phyloP scores from a whole-genome alignment of 441 rosid genomes.

The Capsella rubella region DNA sequence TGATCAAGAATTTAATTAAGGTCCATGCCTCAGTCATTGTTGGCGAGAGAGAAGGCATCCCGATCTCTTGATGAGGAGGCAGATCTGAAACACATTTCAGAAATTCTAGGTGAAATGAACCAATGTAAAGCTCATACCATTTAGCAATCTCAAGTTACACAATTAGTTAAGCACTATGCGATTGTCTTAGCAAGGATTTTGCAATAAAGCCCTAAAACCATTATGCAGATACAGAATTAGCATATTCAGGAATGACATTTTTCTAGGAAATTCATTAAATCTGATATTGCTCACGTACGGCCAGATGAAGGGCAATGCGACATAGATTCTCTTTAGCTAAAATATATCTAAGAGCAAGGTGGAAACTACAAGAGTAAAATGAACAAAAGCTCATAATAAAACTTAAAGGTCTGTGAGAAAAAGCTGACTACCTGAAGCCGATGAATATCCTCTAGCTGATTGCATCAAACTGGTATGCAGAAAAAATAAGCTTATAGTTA shows the following conservation, averaged over 20 bases:
- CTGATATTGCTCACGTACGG: background rate
- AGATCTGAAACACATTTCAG: constrained; percentile 63
- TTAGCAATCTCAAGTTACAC: constrained; percentile 6
- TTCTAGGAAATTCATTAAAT: background rate
- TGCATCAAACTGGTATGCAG: constrained; percentile 56
- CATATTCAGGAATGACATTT: background rate
- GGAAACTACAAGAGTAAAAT: background rate
- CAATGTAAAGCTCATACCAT: background rate
- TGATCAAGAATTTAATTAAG: constrained; percentile 22
- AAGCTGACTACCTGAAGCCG: constrained; percentile 68
- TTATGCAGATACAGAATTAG: background rate
- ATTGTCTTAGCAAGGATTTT: background rate
- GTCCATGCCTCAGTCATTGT: constrained; percentile 93
- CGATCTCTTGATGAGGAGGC: constrained; percentile 96
- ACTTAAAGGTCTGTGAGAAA: constrained; percentile 7
- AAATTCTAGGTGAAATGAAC: constrained; percentile 28
- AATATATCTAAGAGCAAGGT: constrained; percentile 8
- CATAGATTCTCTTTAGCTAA: background rate
- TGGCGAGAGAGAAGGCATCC: constrained; percentile 99
- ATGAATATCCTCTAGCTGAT: constrained; percentile 73
- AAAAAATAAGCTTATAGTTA: constrained; percentile 23
- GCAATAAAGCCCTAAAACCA: background rate
- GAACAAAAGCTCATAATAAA: constrained; percentile 3
- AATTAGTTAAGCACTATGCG: background rate
- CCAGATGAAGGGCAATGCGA: background rate